A percentile compares a stretch with the other conserved stretches of the same genome.
phyloP scores from a whole-genome alignment of 2,329 filamentous ascomycete genomes.

The Akanthomyces muscarius region DNA sequence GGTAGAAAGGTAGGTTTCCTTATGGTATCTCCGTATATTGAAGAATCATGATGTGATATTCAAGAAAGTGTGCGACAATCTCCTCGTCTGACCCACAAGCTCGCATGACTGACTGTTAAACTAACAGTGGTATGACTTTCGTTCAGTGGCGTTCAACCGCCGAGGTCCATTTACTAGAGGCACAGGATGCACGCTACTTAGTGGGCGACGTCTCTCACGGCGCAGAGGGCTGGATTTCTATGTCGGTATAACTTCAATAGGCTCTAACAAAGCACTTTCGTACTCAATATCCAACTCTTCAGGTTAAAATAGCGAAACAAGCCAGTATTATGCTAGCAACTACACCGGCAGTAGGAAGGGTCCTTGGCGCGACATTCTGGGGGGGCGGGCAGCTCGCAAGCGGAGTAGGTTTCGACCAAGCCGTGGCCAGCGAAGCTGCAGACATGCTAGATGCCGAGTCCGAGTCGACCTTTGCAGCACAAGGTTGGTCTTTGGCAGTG shows the following conservation, averaged over 20 bases:
- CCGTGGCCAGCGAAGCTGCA: neutral
- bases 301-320: neutral
- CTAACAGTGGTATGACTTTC: too few relatives aligned
- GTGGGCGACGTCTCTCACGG: too few relatives aligned
- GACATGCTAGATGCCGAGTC: neutral
- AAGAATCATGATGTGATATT: too few relatives aligned
- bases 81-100: too few relatives aligned
- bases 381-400: conserved; percentile 1
- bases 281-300: neutral
- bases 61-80: too few relatives aligned
- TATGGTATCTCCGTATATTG: too few relatives aligned
- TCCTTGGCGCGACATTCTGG: neutral
- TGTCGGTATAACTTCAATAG: neutral
- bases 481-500: neutral
- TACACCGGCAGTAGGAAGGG: neutral
- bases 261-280: neutral
- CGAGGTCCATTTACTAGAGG: too few relatives aligned
- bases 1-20: too few relatives aligned
- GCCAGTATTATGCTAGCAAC: neutral
- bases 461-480: neutral
- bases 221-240: neutral
- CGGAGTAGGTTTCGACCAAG: neutral
- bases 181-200: too few relatives aligned
- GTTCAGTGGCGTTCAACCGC: too few relatives aligned
- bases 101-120: too few relatives aligned